Percentiles rank a stretch among this genome's conserved stretches.
phyloP scores from a whole-genome alignment of 805 yeast genomes.

The Ogataea paradorogensis region DNA sequence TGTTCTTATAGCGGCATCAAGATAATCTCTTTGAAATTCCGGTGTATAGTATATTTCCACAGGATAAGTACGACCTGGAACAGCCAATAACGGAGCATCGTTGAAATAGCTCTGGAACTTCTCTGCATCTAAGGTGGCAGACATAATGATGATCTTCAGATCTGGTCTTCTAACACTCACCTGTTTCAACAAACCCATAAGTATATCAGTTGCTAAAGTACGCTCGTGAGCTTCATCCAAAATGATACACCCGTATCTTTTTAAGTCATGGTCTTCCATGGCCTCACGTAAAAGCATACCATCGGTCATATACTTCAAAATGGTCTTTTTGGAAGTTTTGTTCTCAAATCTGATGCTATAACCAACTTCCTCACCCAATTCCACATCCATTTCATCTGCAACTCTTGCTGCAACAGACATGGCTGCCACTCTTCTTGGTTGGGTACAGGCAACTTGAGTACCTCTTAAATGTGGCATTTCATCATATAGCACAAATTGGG shows the following conservation, averaged over 20 bases:
- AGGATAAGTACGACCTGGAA: constrained; percentile 97
- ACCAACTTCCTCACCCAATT: constrained; percentile 92
- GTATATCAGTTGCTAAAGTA: constrained; percentile 91
- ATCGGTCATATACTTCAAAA: constrained; percentile 95
- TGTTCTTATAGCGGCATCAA: constrained; percentile 93
- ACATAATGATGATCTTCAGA: constrained; percentile 89
- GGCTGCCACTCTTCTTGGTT: constrained; percentile 97
- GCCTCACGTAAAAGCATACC: constrained; percentile 98
- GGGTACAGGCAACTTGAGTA: constrained; percentile 91
- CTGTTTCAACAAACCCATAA: constrained; percentile 91
- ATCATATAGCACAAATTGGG: constrained; percentile 90
- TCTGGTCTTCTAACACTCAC: constrained; percentile 79
- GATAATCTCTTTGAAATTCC: constrained; percentile 90
- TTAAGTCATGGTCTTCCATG: constrained; percentile 88
- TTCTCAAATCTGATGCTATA: constrained; percentile 93
- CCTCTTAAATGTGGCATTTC: constrained; percentile 87
- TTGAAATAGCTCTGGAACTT: constrained; percentile 88
- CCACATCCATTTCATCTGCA: constrained; percentile 95
- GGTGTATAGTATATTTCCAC: constrained; percentile 97
- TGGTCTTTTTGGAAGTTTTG: constrained; percentile 73
- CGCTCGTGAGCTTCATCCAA: constrained; percentile 98
- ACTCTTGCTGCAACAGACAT: constrained; percentile 98
- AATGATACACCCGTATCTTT: constrained; percentile 82
- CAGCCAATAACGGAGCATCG: constrained; percentile 91
- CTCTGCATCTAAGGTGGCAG: constrained; percentile 96